phyloP scores from a whole-genome alignment of 2,329 filamentous ascomycete genomes.

The Claviceps pazoutovae region DNA sequence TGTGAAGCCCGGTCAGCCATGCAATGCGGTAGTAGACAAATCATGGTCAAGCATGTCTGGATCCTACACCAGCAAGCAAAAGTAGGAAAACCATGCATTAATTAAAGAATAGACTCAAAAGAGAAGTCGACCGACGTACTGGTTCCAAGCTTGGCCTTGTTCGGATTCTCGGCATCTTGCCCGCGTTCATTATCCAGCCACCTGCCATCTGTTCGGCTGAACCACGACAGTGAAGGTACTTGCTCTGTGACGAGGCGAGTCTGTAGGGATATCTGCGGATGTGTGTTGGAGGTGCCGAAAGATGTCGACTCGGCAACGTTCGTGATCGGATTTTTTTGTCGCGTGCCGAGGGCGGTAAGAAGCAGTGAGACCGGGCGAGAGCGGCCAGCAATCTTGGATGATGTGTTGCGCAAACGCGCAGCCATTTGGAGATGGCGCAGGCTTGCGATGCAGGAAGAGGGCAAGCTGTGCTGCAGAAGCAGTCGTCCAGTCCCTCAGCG shows the following conservation, averaged over 20 bases:
- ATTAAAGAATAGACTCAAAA: too few species aligned
- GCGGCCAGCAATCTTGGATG: constrained; percentile 11
- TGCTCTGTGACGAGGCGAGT: constrained; percentile 2
- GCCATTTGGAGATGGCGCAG: constrained; percentile 17
- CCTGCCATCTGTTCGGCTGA: constrained; percentile 18
- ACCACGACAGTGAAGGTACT: constrained; percentile 12
- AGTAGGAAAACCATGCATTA: too few species aligned
- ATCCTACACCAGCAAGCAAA: too few species aligned
- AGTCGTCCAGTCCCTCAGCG: background rate
- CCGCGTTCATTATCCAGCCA: constrained; percentile 15
- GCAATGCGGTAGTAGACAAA: background rate
- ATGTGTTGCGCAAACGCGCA: constrained; percentile 12
- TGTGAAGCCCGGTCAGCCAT: constrained; percentile 15
- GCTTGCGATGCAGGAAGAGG: background rate
- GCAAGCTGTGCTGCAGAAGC: background rate
- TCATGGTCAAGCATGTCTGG: too few species aligned
- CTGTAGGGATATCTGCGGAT: background rate
- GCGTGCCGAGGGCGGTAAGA: background rate
- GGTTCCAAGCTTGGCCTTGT: constrained; percentile 49
- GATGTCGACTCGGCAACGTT: background rate
- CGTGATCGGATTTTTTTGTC: background rate
- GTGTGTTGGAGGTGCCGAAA: background rate
- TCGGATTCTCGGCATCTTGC: constrained; percentile 31
- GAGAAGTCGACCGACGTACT: constrained; percentile 27
- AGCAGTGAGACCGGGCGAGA: background rate